Base-by-base conservation (phyloP, 2,329 filamentous ascomycete species). In the Nemania serpens region DNA sequence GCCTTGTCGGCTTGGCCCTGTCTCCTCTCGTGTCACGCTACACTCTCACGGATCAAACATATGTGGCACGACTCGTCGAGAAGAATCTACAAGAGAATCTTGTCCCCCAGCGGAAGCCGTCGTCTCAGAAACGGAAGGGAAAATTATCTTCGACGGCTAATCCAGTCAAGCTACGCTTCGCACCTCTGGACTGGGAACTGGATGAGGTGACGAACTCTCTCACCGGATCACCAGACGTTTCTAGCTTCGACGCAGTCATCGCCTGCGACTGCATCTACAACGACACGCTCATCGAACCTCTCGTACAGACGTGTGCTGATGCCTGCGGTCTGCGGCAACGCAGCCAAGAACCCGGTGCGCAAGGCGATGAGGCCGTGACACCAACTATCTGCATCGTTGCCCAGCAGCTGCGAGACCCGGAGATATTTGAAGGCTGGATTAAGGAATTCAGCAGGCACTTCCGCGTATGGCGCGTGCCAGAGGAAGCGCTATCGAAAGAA, bases 231-330 rank as follows among this genome's bases (percentile, higher is more conserved):
- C 62, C 66, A 15, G 64, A 55, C 39, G 70, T 64, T 46, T 71
- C 68, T 70, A 82, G 83, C 59, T 89, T 95, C 66, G 90, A 96
- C 70, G 76, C 87, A 13, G 80, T 98, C 11, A 74, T 98, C 37
- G 92, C 93, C 3, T 96, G 92, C 72, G 95, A 99, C 75, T 97
- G 93, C 75, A 89, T 99, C 68, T 99, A 96, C 80, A 99, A 98
- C 76, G 91, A 97, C 66, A 85, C 90, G 2, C 83, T 98, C 2
- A 85, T 98, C 22, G 79, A 84, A 45, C 92, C 93, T 0, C 85
- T 98, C 50, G 90, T 95, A n/a, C 84, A 88, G 69, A 90, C 91
- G 0, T 96, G 91, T 73, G 85, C 81, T 5, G 90, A 96, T 64
- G 82, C 88, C 22, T 96, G 92, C 75, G 78, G 78, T 10, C 75